Evolutionary conservation across 805 yeast species (phyloP), one percentile per base, ranked within the genome.

Genomic region (Torulaspora franciscae): DNA sequence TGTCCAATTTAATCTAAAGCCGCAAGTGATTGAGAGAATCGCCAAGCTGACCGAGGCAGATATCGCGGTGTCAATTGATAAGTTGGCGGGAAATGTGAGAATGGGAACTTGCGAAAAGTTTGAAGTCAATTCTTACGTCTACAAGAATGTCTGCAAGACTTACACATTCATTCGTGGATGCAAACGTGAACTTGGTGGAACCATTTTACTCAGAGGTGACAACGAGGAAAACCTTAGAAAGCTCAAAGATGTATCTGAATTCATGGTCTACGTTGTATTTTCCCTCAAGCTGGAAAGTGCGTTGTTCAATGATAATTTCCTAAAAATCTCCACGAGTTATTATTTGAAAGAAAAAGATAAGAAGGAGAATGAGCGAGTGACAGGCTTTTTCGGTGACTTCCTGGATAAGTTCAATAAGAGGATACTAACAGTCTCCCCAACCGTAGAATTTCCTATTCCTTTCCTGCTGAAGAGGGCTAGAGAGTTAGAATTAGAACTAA

Each of bases 201-300:
- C 98, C 0, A 76, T 91, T n/a, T 70, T 86, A 10, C 63, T 93
- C n/a, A 70, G 98, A 43, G 99, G 98, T 2, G 83, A 80, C 1
- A 75, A 76, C 52, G 78, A 74, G 40, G 83, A 79, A 2, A 58
- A 72, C 0, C 66, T 91, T 44, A 71, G 79, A 42, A 78, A 79
- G 42, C 74, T 90, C 17, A 93, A 93, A 61, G 80, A 82, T 42
- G 83, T 89, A 2, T 72, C 85, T 3, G 95, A 86, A 52, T 83
- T 91, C 45, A 75, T 90, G 79, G 75, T 85, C 1, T 84, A 85
- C 37, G 85, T 83, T 0, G 76, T 80, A n/a, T 79, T 84, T 59
- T 88, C 90, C 54, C 71, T 88, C 34, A 81, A 80, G 55, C 74
- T 90, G 44, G 99, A 93, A 59, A 81, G 86, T 3, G 75, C 83